Evolutionary conservation across 2,329 filamentous ascomycete genomes (phyloP), one percentile per base, ranked within the genome.

Genomic region (Cytospora schulzeri): DNA sequence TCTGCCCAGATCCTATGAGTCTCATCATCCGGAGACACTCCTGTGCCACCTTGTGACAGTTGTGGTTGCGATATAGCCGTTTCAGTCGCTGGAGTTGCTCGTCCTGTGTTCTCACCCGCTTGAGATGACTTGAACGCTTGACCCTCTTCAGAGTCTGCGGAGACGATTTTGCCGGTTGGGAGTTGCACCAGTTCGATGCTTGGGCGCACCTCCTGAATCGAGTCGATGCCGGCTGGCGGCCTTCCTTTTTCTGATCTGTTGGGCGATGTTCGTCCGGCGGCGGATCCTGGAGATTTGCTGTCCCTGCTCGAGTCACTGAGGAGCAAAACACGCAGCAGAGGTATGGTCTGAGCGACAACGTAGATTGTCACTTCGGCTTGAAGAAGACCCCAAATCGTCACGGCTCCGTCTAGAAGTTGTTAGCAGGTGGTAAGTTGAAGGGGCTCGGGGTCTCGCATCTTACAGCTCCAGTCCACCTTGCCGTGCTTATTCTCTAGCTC

Each of bases 171-270:
- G 22, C 63, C 63, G 15, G 45, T 57, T 2, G 63, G 35, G 8
- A 65, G 59, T 22, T 65, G 59, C 24, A 65, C 54, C 28, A 65
- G 63, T 15, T 62, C 63, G 17, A 62, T 51, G 22, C 59, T 65
- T 29, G 53, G 35, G 28, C 45, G 51, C 3, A 52, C 38, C 17
- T 55, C 51, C 9, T 61, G 59, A 19, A 55, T 55, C 1, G 59
- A 54, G 35, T 61, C 24, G 3, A 51, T 22, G 1, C 59, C 59
- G 7, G 59, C 45, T 26, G 54, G 50, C 19, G 35, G 59, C 45
- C 35, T 51, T 61, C 51, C 33, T 15, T 54, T 24, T 17, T 61
- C 54, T 17, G 45, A 26, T 8, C 51, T 50, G 35, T 26, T 52
- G 15, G 54, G 54, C 4, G 59, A 54, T 22, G 59, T 28, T 50